Conservation (phyloP, 345 rosid genomes). For the Populus tremula region DNA sequence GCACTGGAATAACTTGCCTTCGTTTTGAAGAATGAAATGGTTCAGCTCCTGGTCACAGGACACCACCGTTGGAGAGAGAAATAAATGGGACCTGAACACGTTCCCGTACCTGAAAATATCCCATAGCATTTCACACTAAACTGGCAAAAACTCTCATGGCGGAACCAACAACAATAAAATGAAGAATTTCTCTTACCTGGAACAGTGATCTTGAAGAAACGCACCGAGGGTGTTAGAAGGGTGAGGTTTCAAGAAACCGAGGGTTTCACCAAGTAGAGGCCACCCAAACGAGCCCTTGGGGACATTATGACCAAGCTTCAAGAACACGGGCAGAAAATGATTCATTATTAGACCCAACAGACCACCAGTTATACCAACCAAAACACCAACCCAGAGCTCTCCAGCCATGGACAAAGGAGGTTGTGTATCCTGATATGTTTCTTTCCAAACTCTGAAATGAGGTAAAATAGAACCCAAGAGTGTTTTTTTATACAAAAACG, state of each 20-base stretch:
- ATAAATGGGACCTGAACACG: slow-evolving; percentile 27
- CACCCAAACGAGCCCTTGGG: slow-evolving; percentile 56
- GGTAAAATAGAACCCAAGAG: no score
- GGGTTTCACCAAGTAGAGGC: slow-evolving; percentile 63
- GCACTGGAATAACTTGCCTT: slow-evolving; percentile 27
- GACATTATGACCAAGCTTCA: slow-evolving; percentile 19
- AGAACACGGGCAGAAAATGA: slow-evolving; percentile 39
- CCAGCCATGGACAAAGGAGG: slow-evolving; percentile 24
- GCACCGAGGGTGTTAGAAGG: slow-evolving; percentile 46
- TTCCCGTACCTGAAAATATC: slow-evolving; percentile 23
- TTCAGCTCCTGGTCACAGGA: slow-evolving; percentile 24
- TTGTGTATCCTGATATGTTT: not conserved
- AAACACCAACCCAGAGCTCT: slow-evolving; percentile 28
- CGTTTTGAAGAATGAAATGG: slow-evolving; percentile 26
- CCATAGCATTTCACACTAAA: not conserved
- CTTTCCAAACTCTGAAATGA: not conserved
- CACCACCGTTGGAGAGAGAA: slow-evolving; percentile 25
- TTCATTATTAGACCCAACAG: slow-evolving; percentile 25
- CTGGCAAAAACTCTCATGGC: not conserved
- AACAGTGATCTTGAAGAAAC: slow-evolving; percentile 45
- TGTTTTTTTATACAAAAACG: no score
- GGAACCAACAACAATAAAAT: no score
- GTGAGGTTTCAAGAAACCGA: slow-evolving; percentile 47
- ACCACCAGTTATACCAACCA: slow-evolving; percentile 19
- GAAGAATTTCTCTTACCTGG: slow-evolving; percentile 25